Evolutionary conservation across 2,329 filamentous ascomycete species (phyloP).

Genomic region (Colletotrichum chlorophyti): DNA sequence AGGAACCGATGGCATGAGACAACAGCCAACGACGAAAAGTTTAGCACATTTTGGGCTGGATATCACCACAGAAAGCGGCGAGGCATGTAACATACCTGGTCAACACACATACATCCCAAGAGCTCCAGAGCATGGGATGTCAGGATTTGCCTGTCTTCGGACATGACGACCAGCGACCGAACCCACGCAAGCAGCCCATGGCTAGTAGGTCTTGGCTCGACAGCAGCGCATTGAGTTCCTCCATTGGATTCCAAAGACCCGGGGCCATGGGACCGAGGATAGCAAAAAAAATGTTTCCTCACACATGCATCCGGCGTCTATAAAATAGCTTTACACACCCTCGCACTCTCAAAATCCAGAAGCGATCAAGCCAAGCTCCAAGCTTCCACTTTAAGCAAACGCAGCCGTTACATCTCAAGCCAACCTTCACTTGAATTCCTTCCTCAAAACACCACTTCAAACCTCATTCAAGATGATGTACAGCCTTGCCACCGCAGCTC

Average conservation of each 20-base stretch:
- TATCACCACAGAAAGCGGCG: too few relatives aligned
- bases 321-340: slow-evolving; percentile 13
- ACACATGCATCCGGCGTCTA: slow-evolving; percentile 13
- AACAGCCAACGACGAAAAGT: not conserved
- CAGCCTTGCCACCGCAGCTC: slow-evolving; percentile 18
- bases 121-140: not conserved
- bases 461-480: slow-evolving; percentile 18
- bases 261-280: not conserved
- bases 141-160: slow-evolving; percentile 3
- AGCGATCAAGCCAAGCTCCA: not conserved
- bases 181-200: slow-evolving; percentile 5
- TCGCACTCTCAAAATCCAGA: not conserved
- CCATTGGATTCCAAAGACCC: slow-evolving; percentile 1
- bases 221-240: not conserved
- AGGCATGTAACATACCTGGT: not conserved
- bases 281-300: not conserved
- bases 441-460: not conserved
- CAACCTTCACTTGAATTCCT: not conserved
- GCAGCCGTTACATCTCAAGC: not conserved
- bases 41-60: too few relatives aligned
- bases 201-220: slow-evolving; percentile 16
- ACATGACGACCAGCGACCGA: not conserved
- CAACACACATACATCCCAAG: too few relatives aligned
- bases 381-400: not conserved
- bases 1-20: not conserved